Conservation (phyloP, 257 asterid species). For the Gardenia jasminoides region DNA sequence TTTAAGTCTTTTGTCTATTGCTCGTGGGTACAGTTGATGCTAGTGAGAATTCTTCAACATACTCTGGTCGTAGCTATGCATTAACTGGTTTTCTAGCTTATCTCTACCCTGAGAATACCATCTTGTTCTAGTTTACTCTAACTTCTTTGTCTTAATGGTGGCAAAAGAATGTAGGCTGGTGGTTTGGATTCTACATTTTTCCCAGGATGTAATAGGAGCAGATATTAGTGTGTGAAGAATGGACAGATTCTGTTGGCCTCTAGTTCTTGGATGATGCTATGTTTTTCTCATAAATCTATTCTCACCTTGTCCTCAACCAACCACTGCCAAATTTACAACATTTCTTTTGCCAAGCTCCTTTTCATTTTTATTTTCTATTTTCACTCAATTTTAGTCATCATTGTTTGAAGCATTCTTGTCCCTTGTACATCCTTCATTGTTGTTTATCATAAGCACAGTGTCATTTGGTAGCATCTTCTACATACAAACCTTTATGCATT, state of each 20-base stretch:
- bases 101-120: neutral
- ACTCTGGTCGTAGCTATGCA: neutral
- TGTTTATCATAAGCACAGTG: neutral
- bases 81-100: neutral
- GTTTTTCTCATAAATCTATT: neutral
- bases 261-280: neutral
- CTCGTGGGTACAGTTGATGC: neutral
- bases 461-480: constrained; percentile 5
- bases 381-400: neutral
- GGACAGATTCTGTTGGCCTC: too few relatives aligned
- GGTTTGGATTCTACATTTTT: too few relatives aligned
- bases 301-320: neutral
- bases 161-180: too few relatives aligned
- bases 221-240: too few relatives aligned
- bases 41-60: neutral
- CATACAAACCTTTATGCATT: neutral
- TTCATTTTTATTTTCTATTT: too few relatives aligned
- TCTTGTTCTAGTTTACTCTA: too few relatives aligned
- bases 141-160: too few relatives aligned
- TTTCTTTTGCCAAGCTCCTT: neutral
- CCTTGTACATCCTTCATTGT: neutral
- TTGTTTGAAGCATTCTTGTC: neutral
- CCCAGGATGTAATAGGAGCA: too few relatives aligned
- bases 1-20: too few relatives aligned
- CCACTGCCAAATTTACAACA: neutral